Evolutionary conservation across 352 stramenopile species (phyloP).

Genomic region (Phytophthora niederhauseri): DNA sequence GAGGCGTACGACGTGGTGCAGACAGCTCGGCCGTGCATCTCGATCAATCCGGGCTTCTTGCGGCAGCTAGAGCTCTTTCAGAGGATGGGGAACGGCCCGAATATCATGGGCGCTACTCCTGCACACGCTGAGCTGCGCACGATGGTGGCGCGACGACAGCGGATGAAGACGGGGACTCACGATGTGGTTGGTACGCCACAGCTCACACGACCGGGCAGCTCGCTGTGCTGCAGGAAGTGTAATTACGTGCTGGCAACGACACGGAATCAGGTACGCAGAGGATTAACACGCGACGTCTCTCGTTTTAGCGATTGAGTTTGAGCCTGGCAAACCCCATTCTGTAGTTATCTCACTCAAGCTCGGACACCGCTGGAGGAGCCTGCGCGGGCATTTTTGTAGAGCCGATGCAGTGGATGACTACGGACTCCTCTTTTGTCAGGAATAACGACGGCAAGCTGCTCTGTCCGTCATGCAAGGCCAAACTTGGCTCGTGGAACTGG

Average conservation of each 20-base stretch:
- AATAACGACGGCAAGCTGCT: constrained; percentile 63
- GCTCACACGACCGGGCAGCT: constrained; percentile 21
- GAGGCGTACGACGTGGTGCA: constrained; percentile 69
- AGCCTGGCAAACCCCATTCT: not conserved
- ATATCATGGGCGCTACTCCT: constrained; percentile 44
- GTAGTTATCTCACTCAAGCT: constrained; percentile 29
- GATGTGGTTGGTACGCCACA: constrained; percentile 39
- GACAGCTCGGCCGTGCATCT: constrained; percentile 68
- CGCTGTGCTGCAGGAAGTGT: constrained; percentile 64
- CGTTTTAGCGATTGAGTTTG: not conserved
- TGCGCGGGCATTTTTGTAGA: constrained; percentile 58
- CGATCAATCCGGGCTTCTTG: constrained; percentile 81
- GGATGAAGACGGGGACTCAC: constrained; percentile 33
- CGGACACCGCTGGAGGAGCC: constrained; percentile 6
- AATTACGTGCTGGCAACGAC: constrained; percentile 54
- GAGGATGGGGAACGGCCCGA: constrained; percentile 53
- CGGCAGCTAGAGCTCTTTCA: constrained; percentile 73
- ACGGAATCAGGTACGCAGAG: constrained; percentile 49
- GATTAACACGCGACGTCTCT: not conserved
- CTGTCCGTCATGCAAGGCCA: constrained; percentile 71
- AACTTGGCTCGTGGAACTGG: constrained; percentile 83
- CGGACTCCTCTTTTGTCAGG: constrained; percentile 27
- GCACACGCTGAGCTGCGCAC: constrained; percentile 74
- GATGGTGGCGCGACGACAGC: constrained; percentile 46
- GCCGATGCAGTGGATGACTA: constrained; percentile 74